A percentile compares a stretch with the other conserved stretches of the same genome.
Conservation (phyloP, 2,329 filamentous ascomycete genomes). For the Clonostachys chloroleuca region DNA sequence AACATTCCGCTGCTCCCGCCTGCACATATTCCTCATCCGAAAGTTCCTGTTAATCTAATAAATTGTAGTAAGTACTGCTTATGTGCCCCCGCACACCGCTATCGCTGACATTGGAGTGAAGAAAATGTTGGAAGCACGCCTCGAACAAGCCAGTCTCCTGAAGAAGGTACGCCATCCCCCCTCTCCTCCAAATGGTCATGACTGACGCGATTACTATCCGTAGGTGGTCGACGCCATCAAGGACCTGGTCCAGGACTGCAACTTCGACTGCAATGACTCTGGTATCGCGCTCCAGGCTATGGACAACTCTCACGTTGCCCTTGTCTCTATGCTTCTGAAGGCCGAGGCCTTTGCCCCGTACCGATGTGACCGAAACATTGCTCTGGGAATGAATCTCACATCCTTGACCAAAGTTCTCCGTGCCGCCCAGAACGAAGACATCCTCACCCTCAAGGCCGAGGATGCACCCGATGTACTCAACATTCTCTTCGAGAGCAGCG, state of each 20-base stretch:
- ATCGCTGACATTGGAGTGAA: conserved; percentile 11
- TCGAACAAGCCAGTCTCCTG: conserved; percentile 88
- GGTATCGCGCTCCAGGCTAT: conserved; percentile 98
- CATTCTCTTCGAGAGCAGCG: conserved; percentile 87
- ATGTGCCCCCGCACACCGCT: too few relatives aligned
- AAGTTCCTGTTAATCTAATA: neutral
- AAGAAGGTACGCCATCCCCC: conserved; percentile 70
- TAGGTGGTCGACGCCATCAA: conserved; percentile 99
- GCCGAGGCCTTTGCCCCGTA: conserved; percentile 91
- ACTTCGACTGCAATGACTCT: conserved; percentile 99
- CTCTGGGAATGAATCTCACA: conserved; percentile 92
- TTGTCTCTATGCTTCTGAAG: conserved; percentile 98
- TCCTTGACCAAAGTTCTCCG: conserved; percentile 97
- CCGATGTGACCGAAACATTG: conserved; percentile 98
- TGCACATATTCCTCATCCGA: neutral
- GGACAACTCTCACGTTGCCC: conserved; percentile 99
- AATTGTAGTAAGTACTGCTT: neutral
- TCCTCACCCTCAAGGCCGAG: conserved; percentile 94
- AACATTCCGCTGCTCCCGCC: neutral
- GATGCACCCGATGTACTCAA: conserved; percentile 95
- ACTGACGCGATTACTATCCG: conserved; percentile 1
- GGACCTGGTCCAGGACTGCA: conserved; percentile 98
- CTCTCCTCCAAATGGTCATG: conserved; percentile 8
- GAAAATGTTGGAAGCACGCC: conserved; percentile 89
- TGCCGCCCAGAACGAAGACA: conserved; percentile 89